Percentiles rank a stretch among this genome's conserved stretches.
These are phyloP conservation scores for Platanthera zijinensis DNA, from an alignment of 106 monocot genomes.

Conservation along the genomic window DNA sequence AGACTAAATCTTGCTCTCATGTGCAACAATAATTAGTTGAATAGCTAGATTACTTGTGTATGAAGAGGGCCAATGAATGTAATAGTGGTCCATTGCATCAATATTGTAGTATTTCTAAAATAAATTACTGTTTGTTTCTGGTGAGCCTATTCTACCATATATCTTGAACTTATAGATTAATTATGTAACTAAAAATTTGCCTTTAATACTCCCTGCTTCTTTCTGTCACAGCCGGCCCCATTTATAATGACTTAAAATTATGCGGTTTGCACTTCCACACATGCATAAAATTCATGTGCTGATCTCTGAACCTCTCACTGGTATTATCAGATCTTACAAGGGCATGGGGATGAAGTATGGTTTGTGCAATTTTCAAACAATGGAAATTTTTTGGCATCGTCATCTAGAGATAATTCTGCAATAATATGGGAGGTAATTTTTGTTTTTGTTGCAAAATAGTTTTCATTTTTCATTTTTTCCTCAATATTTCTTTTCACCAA, in stretches of 20 bases:
- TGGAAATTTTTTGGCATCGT: conserved; percentile 84
- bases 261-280: not conserved
- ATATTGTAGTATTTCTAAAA: not conserved
- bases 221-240: too few species aligned
- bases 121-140: not conserved
- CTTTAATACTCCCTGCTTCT: not conserved
- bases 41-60: not conserved
- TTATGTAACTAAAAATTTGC: not conserved
- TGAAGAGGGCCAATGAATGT: not conserved
- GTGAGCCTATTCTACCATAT: not conserved
- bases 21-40: too few species aligned
- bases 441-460: not conserved
- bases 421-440: conserved; percentile 91
- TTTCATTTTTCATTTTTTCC: not conserved
- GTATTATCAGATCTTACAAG: conserved; percentile 54
- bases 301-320: not conserved
- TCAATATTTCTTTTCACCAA: not conserved
- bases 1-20: too few species aligned
- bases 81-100: not conserved
- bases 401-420: conserved; percentile 74
- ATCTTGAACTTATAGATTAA: not conserved
- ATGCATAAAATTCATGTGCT: not conserved
- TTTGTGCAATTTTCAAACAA: conserved; percentile 80
- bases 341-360: conserved; percentile 88
- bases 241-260: too few species aligned